Conservation (phyloP, 345 rosid genomes). For the Murraya koenigii region DNA sequence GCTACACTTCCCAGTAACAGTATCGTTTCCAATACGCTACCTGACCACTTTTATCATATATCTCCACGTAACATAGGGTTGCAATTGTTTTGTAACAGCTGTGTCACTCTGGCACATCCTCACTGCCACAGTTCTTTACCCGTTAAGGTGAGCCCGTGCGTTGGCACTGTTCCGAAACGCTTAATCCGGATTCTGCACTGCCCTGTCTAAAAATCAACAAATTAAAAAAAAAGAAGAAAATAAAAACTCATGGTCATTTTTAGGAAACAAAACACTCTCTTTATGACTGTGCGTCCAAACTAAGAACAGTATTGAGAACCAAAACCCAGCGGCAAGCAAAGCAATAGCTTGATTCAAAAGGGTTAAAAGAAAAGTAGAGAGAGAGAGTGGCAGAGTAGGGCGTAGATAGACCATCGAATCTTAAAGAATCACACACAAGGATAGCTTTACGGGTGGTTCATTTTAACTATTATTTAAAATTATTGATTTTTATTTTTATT, state of each 20-base stretch:
- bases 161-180: not conserved
- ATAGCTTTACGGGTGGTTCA: conserved; percentile 25
- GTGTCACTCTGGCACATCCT: not conserved
- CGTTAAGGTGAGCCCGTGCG: not conserved
- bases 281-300: not conserved
- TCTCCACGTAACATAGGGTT: not conserved
- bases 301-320: not conserved
- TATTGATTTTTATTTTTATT: not conserved
- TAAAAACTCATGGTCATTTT: not conserved
- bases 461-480: not conserved
- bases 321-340: conserved; percentile 16
- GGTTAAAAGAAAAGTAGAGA: conserved; percentile 15
- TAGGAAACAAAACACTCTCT: not conserved
- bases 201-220: not conserved
- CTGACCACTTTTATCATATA: not conserved
- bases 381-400: conserved; percentile 42
- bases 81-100: not conserved
- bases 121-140: not conserved
- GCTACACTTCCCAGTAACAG: not conserved
- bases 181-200: not conserved
- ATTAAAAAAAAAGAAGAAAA: not conserved
- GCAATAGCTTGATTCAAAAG: conserved; percentile 2
- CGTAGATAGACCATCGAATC: conserved; percentile 85
- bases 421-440: conserved; percentile 45
- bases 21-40: not conserved